A percentile compares a stretch with the other conserved stretches of the same genome.
Conservation (phyloP, 2,329 filamentous ascomycete genomes). For the Fusarium musae region DNA sequence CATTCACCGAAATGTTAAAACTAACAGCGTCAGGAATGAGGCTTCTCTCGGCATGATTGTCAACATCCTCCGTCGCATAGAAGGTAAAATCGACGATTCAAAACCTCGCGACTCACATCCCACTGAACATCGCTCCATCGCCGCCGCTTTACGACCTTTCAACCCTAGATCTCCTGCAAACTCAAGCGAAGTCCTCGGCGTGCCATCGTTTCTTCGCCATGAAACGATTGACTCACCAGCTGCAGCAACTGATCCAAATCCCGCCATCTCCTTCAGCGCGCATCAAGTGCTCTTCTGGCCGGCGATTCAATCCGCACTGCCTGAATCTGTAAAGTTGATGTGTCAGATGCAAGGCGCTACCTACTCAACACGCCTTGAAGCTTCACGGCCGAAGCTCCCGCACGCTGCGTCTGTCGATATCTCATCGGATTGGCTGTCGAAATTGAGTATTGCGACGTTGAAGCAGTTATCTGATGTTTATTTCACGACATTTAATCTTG, state of each 20-base stretch:
- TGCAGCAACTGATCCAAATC: not conserved
- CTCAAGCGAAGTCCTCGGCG: conserved; percentile 29
- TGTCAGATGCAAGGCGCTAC: conserved; percentile 25
- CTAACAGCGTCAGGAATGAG: conserved; percentile 20
- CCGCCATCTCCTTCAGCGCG: conserved; percentile 25
- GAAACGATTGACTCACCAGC: conserved; percentile 19
- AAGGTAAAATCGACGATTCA: conserved; percentile 30
- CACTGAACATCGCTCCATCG: not conserved
- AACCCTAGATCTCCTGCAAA: conserved; percentile 25
- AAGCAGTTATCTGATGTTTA: conserved; percentile 33
- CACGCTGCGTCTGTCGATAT: conserved; percentile 1
- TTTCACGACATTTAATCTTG: conserved; percentile 25
- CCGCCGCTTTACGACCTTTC: not conserved
- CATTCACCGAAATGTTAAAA: rapidly evolving
- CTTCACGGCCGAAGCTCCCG: conserved; percentile 7
- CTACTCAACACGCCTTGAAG: conserved; percentile 15
- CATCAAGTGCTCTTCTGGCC: conserved; percentile 29
- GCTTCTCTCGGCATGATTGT: conserved; percentile 36
- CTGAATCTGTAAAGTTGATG: conserved; percentile 21
- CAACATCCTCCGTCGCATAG: conserved; percentile 33
- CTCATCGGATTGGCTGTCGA: not conserved
- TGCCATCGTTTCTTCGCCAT: conserved; percentile 3
- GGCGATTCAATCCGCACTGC: not conserved
- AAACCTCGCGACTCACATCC: not conserved
- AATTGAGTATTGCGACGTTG: conserved; percentile 12